Evolutionary conservation across 2,329 filamentous ascomycete species (phyloP), one percentile per base, ranked within the genome.

Genomic region (Zymoseptoria ardabiliae): DNA sequence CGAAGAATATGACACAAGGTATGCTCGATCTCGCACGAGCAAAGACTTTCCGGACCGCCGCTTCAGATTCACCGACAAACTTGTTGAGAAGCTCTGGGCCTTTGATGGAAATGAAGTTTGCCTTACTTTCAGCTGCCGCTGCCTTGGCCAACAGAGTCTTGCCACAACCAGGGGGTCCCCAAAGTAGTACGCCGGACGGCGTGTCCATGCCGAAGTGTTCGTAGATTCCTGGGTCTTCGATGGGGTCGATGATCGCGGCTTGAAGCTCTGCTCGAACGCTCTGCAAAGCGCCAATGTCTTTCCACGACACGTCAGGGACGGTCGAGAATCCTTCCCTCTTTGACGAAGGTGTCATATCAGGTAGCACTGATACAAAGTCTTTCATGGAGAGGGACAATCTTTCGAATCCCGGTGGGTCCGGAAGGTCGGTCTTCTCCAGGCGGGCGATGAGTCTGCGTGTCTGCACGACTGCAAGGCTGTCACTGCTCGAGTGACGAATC

Each of bases 71-170:
- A 66, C 94, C 94, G 9, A 99, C 92, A 72, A 93, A 99, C 71
- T 97, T 99, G 79, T 97, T 97, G 52, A 99, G 82, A 9, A 99
- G 80, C 73, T 99, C 94, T 0, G 94, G 94, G 0, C 94, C 94
- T 75, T 97, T 97, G 75, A 99, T 91, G 56, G 91, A 91, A 75
- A 99, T 99, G 78, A 99, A 99, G 75, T 96, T 97, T 53, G 94
- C 94, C 73, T 93, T 91, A 7, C 89, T 92, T 72, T 96, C 91
- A 73, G 96, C 96, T 58, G 94, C 94, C 4, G 97, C 91, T 3
- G 94, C 94, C 76, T 97, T 97, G 19, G 94, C 94, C 1, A 99
- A 85, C 1, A 99, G 82, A 0, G 94, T 99, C 74, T 99, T 99
- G 68, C 94, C 94, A 73, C 94, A 99, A 6, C 94, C 94, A 0